A percentile compares a stretch with the other conserved stretches of the same genome.
These are phyloP conservation scores for Fraxinus sp. DNA, from an alignment of 305 asterid genomes.

Conservation along the genomic window DNA sequence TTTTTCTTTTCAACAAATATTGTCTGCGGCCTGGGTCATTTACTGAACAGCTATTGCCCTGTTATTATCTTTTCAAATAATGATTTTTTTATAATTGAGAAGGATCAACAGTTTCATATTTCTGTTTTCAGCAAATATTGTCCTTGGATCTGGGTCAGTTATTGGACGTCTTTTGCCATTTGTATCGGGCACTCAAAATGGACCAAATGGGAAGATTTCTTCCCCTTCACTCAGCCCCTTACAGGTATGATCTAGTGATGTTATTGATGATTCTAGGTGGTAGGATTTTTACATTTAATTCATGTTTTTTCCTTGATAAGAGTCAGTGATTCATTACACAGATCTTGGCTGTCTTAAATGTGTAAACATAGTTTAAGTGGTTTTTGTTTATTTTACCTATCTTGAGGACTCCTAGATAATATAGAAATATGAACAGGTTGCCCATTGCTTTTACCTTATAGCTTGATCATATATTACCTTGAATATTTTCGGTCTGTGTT, in stretches of 20 bases:
- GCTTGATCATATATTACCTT: neutral
- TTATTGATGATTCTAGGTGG: neutral
- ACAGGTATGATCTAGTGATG: conserved; percentile 56
- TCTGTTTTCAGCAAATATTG: conserved; percentile 47
- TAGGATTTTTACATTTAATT: neutral
- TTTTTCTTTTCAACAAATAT: neutral
- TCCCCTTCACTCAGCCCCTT: conserved; percentile 73
- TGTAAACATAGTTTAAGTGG: neutral
- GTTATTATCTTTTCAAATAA: neutral
- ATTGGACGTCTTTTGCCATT: conserved; percentile 77
- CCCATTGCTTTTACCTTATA: neutral
- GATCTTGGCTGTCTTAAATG: neutral
- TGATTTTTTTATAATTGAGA: neutral
- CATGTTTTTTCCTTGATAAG: neutral
- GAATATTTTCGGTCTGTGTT: neutral
- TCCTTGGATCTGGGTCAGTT: conserved; percentile 73
- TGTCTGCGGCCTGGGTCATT: neutral
- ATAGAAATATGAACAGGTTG: neutral
- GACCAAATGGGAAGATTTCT: conserved; percentile 36
- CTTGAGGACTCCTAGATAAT: neutral
- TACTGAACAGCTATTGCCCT: neutral
- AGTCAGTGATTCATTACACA: neutral
- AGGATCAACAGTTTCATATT: conserved; percentile 9
- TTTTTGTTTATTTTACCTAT: neutral
- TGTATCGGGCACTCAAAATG: conserved; percentile 44